A percentile compares a stretch with the other conserved stretches of the same genome.
phyloP scores from a whole-genome alignment of 805 yeast species.

The Metschnikowia similis region DNA sequence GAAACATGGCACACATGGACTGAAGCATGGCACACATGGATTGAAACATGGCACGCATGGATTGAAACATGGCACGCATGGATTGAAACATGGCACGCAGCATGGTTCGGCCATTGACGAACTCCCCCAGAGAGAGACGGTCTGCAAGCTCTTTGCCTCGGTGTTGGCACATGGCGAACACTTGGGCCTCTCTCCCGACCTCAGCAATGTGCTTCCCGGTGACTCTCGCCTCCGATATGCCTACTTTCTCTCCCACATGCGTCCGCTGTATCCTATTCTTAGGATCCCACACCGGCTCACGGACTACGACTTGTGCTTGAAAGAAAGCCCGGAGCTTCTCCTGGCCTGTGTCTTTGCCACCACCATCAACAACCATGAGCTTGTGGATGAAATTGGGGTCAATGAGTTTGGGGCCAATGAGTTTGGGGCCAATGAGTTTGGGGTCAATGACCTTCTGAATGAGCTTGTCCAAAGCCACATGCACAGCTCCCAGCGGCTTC shows the following conservation, averaged over 20 bases:
- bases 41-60: no score
- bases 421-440: no score
- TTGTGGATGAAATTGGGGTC: neutral
- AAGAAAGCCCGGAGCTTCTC: conserved; percentile 41
- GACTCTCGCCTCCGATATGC: conserved; percentile 33
- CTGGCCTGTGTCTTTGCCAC: conserved; percentile 45
- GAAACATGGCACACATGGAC: no score
- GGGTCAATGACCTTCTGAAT: no score
- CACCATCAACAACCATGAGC: conserved; percentile 36
- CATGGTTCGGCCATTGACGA: no score
- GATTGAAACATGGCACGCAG: no score
- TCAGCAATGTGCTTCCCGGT: conserved; percentile 10
- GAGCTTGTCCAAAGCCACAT: neutral
- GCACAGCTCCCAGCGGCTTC: neutral
- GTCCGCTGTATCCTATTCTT: conserved; percentile 47
- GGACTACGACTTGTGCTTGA: conserved; percentile 37
- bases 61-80: no score
- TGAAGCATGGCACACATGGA: no score
- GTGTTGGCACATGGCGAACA: neutral
- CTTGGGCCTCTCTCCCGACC: neutral
- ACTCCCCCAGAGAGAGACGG: neutral
- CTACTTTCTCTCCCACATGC: conserved; percentile 34
- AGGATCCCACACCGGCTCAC: conserved; percentile 34
- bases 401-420: neutral
- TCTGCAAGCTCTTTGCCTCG: neutral